phyloP scores from a whole-genome alignment of 495 filamentous ascomycete species.

The Tuber aestivum region DNA sequence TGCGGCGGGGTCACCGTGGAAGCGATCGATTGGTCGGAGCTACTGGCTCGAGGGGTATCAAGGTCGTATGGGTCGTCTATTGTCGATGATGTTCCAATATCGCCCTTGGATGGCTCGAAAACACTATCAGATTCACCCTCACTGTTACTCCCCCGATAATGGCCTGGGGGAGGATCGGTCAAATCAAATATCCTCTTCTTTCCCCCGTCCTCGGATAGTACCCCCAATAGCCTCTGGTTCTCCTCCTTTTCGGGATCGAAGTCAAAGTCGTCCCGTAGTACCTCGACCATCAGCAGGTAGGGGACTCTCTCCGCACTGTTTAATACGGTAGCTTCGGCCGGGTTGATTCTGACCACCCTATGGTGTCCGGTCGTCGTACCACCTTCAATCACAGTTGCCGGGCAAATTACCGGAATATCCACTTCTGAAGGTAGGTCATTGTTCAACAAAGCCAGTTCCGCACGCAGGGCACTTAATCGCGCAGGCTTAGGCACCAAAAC shows the following conservation, averaged over 20 bases:
- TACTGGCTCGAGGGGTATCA: slow-evolving; percentile 16
- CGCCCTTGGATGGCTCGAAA: slow-evolving; percentile 65
- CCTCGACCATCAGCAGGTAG: slow-evolving; percentile 70
- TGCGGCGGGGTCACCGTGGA: slow-evolving; percentile 15
- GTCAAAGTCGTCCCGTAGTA: slow-evolving; percentile 65
- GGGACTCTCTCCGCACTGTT: slow-evolving; percentile 76
- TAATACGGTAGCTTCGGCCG: slow-evolving; percentile 68
- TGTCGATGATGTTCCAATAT: slow-evolving; percentile 62
- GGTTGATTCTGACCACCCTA: slow-evolving; percentile 67
- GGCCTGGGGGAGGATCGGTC: slow-evolving; percentile 49
- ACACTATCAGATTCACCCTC: slow-evolving; percentile 60
- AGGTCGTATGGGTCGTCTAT: slow-evolving; percentile 51
- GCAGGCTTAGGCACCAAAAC: slow-evolving; percentile 68
- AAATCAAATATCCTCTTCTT: slow-evolving; percentile 66
- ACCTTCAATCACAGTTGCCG: slow-evolving; percentile 56
- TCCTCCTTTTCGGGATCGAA: slow-evolving; percentile 62
- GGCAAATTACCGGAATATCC: slow-evolving; percentile 69
- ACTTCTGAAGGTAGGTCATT: slow-evolving; percentile 70
- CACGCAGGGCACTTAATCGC: slow-evolving; percentile 65
- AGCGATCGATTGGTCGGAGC: slow-evolving; percentile 13
- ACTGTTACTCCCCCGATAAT: slow-evolving; percentile 41
- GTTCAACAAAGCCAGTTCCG: slow-evolving; percentile 66
- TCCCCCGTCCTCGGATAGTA: slow-evolving; percentile 55
- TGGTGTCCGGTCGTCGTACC: slow-evolving; percentile 64
- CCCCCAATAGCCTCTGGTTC: slow-evolving; percentile 58